A percentile compares a stretch with the other conserved stretches of the same genome.
Evolutionary conservation across 805 yeast genomes (phyloP).

Genomic region (Vanderwaltozyma polyspora): DNA sequence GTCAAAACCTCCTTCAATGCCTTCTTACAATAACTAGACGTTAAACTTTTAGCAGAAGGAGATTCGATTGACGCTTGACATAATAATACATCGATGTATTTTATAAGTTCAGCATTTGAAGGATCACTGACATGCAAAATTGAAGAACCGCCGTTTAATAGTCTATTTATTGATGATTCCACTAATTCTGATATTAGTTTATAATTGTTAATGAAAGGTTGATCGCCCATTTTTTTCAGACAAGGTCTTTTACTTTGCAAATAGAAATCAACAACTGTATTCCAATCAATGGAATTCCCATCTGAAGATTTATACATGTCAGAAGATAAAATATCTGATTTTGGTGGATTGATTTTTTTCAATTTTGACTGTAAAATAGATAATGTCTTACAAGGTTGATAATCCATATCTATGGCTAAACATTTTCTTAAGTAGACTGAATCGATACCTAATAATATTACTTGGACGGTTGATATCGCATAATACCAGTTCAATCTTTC

Average conservation of each 20-base stretch:
- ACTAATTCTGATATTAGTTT: conserved; percentile 6
- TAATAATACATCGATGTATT: conserved; percentile 11
- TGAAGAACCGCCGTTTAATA: conserved; percentile 6
- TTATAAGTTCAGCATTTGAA: conserved; percentile 7
- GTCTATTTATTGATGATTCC: conserved; percentile 2
- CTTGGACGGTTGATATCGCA: conserved; percentile 30
- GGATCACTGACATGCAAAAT: not conserved
- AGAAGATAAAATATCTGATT: conserved; percentile 36
- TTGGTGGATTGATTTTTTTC: conserved; percentile 25
- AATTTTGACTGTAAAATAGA: conserved; percentile 45
- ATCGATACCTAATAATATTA: conserved; percentile 42
- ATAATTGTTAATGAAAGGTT: conserved; percentile 11
- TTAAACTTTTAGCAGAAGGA: conserved; percentile 2
- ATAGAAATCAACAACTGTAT: conserved; percentile 30
- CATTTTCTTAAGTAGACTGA: conserved; percentile 55
- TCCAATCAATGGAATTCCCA: conserved; percentile 18
- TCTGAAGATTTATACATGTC: conserved; percentile 20
- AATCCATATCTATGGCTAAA: conserved; percentile 68
- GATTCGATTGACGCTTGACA: conserved; percentile 14
- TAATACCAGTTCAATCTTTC: conserved; percentile 22
- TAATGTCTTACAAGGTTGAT: conserved; percentile 41
- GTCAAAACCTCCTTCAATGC: conserved; percentile 12
- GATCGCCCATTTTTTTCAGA: conserved; percentile 10
- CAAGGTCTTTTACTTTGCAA: conserved; percentile 33
- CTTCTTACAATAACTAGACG: conserved; percentile 13